Evolutionary conservation across 2,329 filamentous ascomycete genomes (phyloP).

Genomic region (Sclerotiophoma versabilis): DNA sequence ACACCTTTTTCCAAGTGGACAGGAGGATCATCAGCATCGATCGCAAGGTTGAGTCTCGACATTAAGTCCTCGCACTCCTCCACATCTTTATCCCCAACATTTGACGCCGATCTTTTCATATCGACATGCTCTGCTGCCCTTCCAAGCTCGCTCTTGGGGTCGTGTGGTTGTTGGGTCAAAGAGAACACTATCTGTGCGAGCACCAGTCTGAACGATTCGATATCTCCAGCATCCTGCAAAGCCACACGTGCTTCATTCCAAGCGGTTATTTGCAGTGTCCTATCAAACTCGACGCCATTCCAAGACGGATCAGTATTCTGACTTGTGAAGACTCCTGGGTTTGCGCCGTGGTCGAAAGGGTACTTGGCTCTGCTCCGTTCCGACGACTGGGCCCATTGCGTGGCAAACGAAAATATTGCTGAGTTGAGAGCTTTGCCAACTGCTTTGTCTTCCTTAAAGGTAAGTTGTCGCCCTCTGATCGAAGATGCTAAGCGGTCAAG

Average conservation of each 20-base stretch:
- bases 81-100: background rate
- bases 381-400: slow-evolving; percentile 55
- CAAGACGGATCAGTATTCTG: slow-evolving; percentile 2
- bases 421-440: slow-evolving; percentile 57
- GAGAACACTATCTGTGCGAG: slow-evolving; percentile 57
- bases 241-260: slow-evolving; percentile 54
- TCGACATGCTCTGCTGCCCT: background rate
- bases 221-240: slow-evolving; percentile 47
- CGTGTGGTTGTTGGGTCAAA: slow-evolving; percentile 52
- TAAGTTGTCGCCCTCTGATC: slow-evolving; percentile 52
- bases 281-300: slow-evolving; percentile 40
- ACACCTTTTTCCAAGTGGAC: slow-evolving; percentile 51
- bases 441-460: slow-evolving; percentile 52
- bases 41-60: slow-evolving; percentile 41
- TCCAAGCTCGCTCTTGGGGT: background rate
- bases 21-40: slow-evolving; percentile 47
- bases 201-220: slow-evolving; percentile 56
- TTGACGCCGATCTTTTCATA: background rate
- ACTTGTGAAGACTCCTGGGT: slow-evolving; percentile 18
- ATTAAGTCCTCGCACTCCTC: slow-evolving; percentile 40
- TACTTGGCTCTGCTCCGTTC: slow-evolving; percentile 38
- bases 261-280: slow-evolving; percentile 48
- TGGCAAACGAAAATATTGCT: slow-evolving; percentile 61
- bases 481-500: slow-evolving; percentile 56
- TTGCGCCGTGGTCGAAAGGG: slow-evolving; percentile 31